Evolutionary conservation across 192 early-diverging fungal species (phyloP).

Genomic region (Linnemannia zychae): DNA sequence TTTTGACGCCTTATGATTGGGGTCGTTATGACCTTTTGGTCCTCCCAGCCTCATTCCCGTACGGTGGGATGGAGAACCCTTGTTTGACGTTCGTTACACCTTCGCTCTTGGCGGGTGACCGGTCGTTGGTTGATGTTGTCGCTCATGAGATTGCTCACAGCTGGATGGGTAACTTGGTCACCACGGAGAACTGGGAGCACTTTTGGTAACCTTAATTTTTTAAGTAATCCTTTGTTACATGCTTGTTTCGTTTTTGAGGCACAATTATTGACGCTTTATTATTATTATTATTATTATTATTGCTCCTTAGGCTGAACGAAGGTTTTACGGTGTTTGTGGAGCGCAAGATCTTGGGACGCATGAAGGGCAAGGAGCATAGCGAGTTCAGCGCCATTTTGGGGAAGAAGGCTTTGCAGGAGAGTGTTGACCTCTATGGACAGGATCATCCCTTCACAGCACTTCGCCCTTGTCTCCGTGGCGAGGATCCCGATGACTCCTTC

Average conservation of each 20-base stretch:
- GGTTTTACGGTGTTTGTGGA: constrained; percentile 96
- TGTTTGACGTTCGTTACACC: constrained; percentile 98
- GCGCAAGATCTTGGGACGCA: constrained; percentile 87
- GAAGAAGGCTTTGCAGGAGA: constrained; percentile 78
- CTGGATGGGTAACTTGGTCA: constrained; percentile 92
- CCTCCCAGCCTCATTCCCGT: constrained; percentile 88
- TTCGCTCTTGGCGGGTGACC: constrained; percentile 93
- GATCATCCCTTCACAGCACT: constrained; percentile 79
- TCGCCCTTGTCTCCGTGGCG: constrained; percentile 75
- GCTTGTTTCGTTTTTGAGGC: too few species aligned
- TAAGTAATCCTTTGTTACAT: background rate
- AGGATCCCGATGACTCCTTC: constrained; percentile 90
- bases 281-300: constrained; percentile 59
- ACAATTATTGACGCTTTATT: background rate
- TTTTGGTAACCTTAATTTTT: constrained; percentile 9
- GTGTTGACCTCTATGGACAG: constrained; percentile 74
- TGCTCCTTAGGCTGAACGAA: constrained; percentile 90
- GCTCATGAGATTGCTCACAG: constrained; percentile 95
- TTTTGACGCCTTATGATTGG: constrained; percentile 95
- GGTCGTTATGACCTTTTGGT: constrained; percentile 95
- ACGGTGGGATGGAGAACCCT: constrained; percentile 95
- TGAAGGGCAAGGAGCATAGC: constrained; percentile 81
- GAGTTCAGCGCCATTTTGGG: constrained; percentile 94
- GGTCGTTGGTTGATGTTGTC: constrained; percentile 93
- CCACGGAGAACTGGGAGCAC: constrained; percentile 83